Evolutionary conservation across 768 basidiomycete genomes (phyloP).

Genomic region (Leccinum barrowsii): DNA sequence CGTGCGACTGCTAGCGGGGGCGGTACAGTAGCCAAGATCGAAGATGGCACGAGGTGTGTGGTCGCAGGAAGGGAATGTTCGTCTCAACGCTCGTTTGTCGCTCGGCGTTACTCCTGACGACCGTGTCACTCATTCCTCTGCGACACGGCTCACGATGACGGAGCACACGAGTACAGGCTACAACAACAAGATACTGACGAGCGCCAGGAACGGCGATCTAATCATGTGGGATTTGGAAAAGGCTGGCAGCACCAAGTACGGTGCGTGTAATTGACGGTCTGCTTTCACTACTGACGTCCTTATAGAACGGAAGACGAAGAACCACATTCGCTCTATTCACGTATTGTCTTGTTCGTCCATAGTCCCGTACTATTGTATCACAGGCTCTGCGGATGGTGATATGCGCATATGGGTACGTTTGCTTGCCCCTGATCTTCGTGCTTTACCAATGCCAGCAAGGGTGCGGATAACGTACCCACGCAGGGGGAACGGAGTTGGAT

Average conservation of each 20-base stretch:
- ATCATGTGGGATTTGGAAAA: conserved; percentile 82
- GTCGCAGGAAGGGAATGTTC: conserved; percentile 79
- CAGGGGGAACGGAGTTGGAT: conserved; percentile 59
- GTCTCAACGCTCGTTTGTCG: conserved; percentile 17
- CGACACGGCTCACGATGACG: neutral
- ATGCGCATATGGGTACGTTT: conserved; percentile 72
- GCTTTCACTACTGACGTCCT: conserved; percentile 10
- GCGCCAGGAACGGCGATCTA: conserved; percentile 76
- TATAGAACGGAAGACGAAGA: conserved; percentile 63
- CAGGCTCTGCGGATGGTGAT: conserved; percentile 77
- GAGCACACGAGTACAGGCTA: conserved; percentile 45
- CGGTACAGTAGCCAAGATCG: conserved; percentile 63
- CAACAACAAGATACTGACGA: conserved; percentile 74
- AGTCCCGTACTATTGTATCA: conserved; percentile 69
- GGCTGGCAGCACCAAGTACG: conserved; percentile 63
- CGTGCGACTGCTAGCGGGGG: conserved; percentile 62
- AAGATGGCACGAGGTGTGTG: conserved; percentile 64
- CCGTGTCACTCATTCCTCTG: neutral
- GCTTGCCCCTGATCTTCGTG: neutral
- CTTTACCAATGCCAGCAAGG: conserved; percentile 9
- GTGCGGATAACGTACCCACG: conserved; percentile 11
- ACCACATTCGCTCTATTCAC: conserved; percentile 72
- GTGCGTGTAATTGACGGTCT: conserved; percentile 37
- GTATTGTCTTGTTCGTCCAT: conserved; percentile 64
- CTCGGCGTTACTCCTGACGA: conserved; percentile 7